Evolutionary conservation across 495 filamentous ascomycete genomes (phyloP), one percentile per base, ranked within the genome.

Genomic region (Extremus antarcticus): DNA sequence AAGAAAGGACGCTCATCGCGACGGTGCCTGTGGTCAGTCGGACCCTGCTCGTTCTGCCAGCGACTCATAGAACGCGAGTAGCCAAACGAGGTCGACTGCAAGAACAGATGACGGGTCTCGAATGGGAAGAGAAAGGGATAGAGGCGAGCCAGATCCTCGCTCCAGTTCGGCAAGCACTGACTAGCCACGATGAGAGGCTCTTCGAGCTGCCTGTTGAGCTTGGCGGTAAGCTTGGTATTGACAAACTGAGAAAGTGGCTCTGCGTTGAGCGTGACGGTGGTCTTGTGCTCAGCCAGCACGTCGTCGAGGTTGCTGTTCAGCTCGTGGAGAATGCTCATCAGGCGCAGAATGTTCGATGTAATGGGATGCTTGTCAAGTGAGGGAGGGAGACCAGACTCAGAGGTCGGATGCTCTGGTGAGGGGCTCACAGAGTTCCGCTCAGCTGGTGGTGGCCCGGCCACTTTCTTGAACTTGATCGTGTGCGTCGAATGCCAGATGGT

Each of bases 81-180:
- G 19, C 94, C 94, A 63, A 97, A 99, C 0, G 92, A 94, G 1
- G 94, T 99, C 0, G 92, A 97, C 67, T 95, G 94, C 3, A 99
- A 74, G 78, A 97, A 99, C 22, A 99, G 72, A 70, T 99, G 92
- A 7, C 94, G 81, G 0, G 94, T 99, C 72, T 99, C 94, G 64
- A 99, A 99, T 4, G 94, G 94, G 66, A 99, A 99, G n/a, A 97
- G 72, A 76, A 99, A 99, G 2, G 94, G 90, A 67, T 95, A 99
- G 0, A 95, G 74, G 32, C 92, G 83, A 15, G 94, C 88, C n/a
- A 99, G 73, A 67, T 99, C 92, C 71, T 97, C 90, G 59, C 89
- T 95, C 92, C 92, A 99, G 66, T 78, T 87, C 8, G 92, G 92
- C 50, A 99, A 78, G 65, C 94, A 99, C 62, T 88, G 94, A 70